Evolutionary conservation across 371 early-diverging fungal species (phyloP).

Genomic region (Mucor saturninus): DNA sequence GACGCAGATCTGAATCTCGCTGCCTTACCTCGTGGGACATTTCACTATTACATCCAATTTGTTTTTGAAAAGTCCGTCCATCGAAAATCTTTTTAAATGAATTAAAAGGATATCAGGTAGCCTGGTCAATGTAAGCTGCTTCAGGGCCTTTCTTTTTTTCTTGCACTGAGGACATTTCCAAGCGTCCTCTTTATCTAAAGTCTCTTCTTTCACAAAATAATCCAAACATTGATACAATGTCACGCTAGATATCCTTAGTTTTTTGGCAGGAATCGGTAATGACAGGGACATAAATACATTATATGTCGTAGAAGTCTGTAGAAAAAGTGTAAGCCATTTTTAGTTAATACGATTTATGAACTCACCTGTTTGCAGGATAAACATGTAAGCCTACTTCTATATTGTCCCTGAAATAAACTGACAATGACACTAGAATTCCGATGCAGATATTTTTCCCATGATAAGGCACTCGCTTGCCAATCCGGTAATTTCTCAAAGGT

Average conservation of each 20-base stretch:
- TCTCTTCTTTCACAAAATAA: constrained; percentile 84
- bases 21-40: constrained; percentile 70
- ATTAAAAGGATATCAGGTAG: constrained; percentile 90
- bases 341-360: constrained; percentile 63
- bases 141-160: constrained; percentile 73
- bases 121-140: constrained; percentile 77
- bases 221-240: constrained; percentile 83
- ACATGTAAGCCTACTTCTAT: constrained; percentile 81
- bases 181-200: constrained; percentile 86
- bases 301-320: constrained; percentile 86
- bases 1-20: constrained; percentile 9
- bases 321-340: constrained; percentile 33
- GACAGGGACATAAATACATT: constrained; percentile 93
- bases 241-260: constrained; percentile 39
- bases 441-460: constrained; percentile 80
- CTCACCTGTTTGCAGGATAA: constrained; percentile 76
- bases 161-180: constrained; percentile 91
- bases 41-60: constrained; percentile 89
- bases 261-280: constrained; percentile 82
- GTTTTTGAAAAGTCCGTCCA: constrained; percentile 89
- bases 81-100: constrained; percentile 93
- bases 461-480: constrained; percentile 60
- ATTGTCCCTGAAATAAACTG: constrained; percentile 87
- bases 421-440: constrained; percentile 89
- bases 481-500: constrained; percentile 49